Percentiles rank a stretch among this genome's conserved stretches.
These are phyloP conservation scores for Mycena belliarum DNA, from an alignment of 768 basidiomycete genomes.

Conservation along the genomic window DNA sequence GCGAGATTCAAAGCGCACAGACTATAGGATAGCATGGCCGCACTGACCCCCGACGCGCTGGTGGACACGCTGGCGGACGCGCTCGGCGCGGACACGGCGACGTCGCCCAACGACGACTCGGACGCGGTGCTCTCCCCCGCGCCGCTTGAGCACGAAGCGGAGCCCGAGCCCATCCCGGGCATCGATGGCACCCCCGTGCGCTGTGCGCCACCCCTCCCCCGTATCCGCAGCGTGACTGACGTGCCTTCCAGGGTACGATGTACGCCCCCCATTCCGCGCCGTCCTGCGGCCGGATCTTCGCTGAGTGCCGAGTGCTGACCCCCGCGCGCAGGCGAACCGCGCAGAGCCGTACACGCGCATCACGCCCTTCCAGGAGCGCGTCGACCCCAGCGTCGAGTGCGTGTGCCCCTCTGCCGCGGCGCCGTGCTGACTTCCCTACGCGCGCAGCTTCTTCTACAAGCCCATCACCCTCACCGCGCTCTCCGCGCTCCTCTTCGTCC, in stretches of 20 bases:
- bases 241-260: conserved; percentile 71
- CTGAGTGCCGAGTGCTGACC: too few species aligned
- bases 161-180: conserved; percentile 69
- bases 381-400: conserved; percentile 83
- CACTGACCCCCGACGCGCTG: background rate
- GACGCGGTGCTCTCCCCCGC: conserved; percentile 53
- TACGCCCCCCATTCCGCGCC: conserved; percentile 40
- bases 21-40: too few species aligned
- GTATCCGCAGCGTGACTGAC: background rate
- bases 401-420: conserved; percentile 46
- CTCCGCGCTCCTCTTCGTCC: conserved; percentile 59
- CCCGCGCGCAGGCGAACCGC: conserved; percentile 64
- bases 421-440: too few species aligned
- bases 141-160: conserved; percentile 40
- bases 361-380: conserved; percentile 78
- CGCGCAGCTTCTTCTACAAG: conserved; percentile 78
- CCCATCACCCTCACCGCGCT: conserved; percentile 80
- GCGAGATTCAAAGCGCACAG: too few species aligned
- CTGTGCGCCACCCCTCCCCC: conserved; percentile 54
- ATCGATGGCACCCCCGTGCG: conserved; percentile 74
- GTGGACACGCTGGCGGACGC: conserved; percentile 27
- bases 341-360: conserved; percentile 84
- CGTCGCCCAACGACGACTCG: conserved; percentile 63
- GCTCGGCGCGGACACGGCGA: conserved; percentile 37
- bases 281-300: too few species aligned